These are phyloP conservation scores for Pseudocercospora eumusae DNA, from an alignment of 2,329 filamentous ascomycete genomes.

Conservation along the genomic window DNA sequence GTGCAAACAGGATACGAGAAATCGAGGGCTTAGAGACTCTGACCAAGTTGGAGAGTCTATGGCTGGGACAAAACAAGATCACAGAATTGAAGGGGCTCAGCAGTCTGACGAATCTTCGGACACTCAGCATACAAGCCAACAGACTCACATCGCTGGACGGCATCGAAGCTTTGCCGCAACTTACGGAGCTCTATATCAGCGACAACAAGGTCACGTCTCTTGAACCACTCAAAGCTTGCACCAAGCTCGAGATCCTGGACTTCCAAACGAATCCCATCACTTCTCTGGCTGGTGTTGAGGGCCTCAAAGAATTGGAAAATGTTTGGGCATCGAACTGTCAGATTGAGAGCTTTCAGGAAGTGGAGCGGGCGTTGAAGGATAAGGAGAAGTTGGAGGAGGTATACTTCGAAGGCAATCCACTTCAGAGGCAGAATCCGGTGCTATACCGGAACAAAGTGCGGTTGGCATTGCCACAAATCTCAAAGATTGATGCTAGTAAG, in stretches of 20 bases:
- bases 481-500: slow-evolving; percentile 97
- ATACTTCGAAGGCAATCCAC: slow-evolving; percentile 92
- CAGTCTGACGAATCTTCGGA: slow-evolving; percentile 74
- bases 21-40: slow-evolving; percentile 82
- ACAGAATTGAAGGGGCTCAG: slow-evolving; percentile 75
- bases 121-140: slow-evolving; percentile 94
- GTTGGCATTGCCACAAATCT: slow-evolving; percentile 80
- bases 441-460: slow-evolving; percentile 93
- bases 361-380: slow-evolving; percentile 74
- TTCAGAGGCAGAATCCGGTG: slow-evolving; percentile 77
- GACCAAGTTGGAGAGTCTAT: slow-evolving; percentile 78
- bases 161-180: slow-evolving; percentile 68
- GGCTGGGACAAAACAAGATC: slow-evolving; percentile 97
- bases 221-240: slow-evolving; percentile 59
- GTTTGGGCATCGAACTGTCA: slow-evolving; percentile 93
- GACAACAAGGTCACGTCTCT: slow-evolving; percentile 86
- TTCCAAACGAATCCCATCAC: slow-evolving; percentile 84
- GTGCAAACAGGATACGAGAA: slow-evolving; percentile 86
- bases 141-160: slow-evolving; percentile 78
- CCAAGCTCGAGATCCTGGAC: slow-evolving; percentile 75
- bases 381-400: slow-evolving; percentile 83
- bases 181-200: slow-evolving; percentile 94
- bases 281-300: slow-evolving; percentile 70
- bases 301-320: slow-evolving; percentile 75
- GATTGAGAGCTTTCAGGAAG: slow-evolving; percentile 74